Base-by-base conservation (phyloP, 495 filamentous ascomycete genomes). In the Symbiotaphrina buchneri region DNA sequence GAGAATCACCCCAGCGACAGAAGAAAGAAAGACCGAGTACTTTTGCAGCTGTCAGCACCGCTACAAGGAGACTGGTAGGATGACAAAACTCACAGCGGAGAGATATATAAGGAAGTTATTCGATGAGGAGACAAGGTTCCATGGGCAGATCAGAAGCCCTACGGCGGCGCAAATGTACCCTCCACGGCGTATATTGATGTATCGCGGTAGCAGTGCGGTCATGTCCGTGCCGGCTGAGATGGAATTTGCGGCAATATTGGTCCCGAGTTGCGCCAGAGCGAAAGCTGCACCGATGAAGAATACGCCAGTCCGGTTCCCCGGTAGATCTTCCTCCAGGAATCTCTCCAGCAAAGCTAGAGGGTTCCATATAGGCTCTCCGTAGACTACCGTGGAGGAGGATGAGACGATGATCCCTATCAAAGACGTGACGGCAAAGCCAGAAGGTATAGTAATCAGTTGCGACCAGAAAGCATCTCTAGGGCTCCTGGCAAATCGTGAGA, bases 71-170 rank as follows among this genome's bases (percentile, higher is more conserved):
- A n/a, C n/a, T n/a, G n/a, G n/a, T n/a, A n/a, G n/a, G n/a, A n/a
- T n/a, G n/a, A n/a, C n/a, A n/a, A n/a, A n/a, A n/a, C n/a, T n/a
- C n/a, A n/a, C n/a, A 16, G 84, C 76, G 8, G 77, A 85, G 4
- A 94, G 71, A 42, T 93, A 94, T 27, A 78, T 84, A n/a, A 76
- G 84, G 58, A 94, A 94, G 47, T 76, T 69, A 53, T 90, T 92
- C n/a, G 67, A 63, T 5, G 58, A 52, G 0, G 63, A 69, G 14
- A 90, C 67, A 0, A 94, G 59, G 37, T 75, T 77, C 72, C 80
- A 92, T 1, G 84, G 84, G 43, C 77, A 84, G 71, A 94, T 87
- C 30, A 68, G 77, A 19, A 93, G 57, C 30, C 83, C 84, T 27
- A 93, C 61, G 3, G 58, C 48, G 0, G 84, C 84, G 48, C 82